Evolutionary conservation across 139 green algal species (phyloP), one percentile per base, ranked within the genome.

Genomic region (Chlamydomonas asymmetrica): DNA sequence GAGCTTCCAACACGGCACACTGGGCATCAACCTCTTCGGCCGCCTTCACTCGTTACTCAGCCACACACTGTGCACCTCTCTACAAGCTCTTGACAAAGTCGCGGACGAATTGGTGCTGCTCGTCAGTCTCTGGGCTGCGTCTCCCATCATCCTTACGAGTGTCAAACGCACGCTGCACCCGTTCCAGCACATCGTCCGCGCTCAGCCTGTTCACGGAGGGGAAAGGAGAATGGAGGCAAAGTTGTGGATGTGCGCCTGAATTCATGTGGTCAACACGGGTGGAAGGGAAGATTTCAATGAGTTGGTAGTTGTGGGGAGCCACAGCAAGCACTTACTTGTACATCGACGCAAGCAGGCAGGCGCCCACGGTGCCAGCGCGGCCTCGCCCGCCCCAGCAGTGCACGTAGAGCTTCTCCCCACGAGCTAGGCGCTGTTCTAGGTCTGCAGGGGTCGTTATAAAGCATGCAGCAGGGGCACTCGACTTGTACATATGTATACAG

Each of bases 311-410:
- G 18, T 57, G 49, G 18, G 49, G 20, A 57, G 49, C 18, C 18
- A 29, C 27, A 20, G 25, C 37, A 69, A 69, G 27, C 31, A 50
- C 75, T 81, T 37, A 83, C 76, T 32, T 52, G 73, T 84, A 87
- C 31, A 68, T 48, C 2, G 31, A 16, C 5, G 72, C 84, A 67
- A 97, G 84, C 66, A 96, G 78, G 82, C 84, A 92, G n/a, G 91
- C 85, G 27, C 88, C 91, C 37, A 96, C 84, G 16, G 80, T 89
- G 27, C 91, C 93, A 0, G 91, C 92, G 18, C 93, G 88, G 0
- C 93, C 93, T 4, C 93, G 81, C 2, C 93, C 93, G 22, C 92
- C 92, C 93, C 93, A 97, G 87, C 92, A 97, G 83, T 97, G 92
- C 45, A 96, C 45, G 82, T 97, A 97, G 48, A 97, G 49, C 54